Evolutionary conservation across 306 rosid species (phyloP).

Genomic region (Heteromeles arbutifolia): DNA sequence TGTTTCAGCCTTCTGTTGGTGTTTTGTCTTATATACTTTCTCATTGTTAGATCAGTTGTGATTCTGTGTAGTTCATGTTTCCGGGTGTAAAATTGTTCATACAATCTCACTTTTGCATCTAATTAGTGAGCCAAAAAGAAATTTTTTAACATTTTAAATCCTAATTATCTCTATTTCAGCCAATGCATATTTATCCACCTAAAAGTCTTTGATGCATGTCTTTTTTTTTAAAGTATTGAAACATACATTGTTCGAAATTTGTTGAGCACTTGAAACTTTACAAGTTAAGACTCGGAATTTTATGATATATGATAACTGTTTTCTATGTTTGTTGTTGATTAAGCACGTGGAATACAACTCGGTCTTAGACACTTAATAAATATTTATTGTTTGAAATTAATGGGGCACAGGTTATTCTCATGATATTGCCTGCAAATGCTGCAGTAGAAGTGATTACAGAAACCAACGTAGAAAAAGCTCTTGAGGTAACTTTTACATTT

Average conservation of each 20-base stretch:
- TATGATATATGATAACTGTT: neutral
- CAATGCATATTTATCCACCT: neutral
- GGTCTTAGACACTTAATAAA: neutral
- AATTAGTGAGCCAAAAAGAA: too few species aligned
- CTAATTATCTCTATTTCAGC: too few species aligned
- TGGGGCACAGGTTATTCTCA: constrained; percentile 68
- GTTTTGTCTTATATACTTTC: too few species aligned
- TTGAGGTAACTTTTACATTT: constrained; percentile 53
- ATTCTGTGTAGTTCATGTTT: too few species aligned
- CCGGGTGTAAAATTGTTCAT: too few species aligned
- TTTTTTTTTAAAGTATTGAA: neutral
- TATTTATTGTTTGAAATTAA: constrained; percentile 5
- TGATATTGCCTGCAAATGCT: constrained; percentile 95
- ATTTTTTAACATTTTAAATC: too few species aligned
- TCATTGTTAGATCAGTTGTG: too few species aligned
- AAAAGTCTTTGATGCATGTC: neutral
- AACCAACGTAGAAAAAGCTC: constrained; percentile 96
- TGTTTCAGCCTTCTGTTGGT: too few species aligned
- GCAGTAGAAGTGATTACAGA: constrained; percentile 95
- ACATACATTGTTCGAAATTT: neutral
- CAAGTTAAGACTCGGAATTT: neutral
- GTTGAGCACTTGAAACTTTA: constrained; percentile 1
- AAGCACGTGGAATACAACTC: neutral
- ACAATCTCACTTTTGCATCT: too few species aligned
- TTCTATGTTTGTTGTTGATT: neutral